Base-by-base conservation (phyloP, 164 flowering plant genomes). In the Chimonanthus salicifolius region DNA sequence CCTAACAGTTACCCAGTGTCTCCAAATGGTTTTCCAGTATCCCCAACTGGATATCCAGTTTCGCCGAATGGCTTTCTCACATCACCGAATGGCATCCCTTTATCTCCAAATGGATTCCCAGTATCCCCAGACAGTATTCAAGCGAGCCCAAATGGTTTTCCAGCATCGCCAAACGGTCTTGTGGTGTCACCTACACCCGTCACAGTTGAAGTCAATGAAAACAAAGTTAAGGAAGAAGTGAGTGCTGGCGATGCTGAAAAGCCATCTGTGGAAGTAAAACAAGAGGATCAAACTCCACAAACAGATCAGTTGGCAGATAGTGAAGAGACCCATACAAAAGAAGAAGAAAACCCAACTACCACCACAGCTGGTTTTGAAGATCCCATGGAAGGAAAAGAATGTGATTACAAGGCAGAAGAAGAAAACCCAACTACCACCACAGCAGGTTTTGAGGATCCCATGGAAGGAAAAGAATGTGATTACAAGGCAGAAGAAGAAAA, bases 1-100 rank as follows among this genome's bases (percentile, higher is more conserved):
- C 72, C 76, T 10, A 90, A 85, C 80, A 87, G 92, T 65, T 87
- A 74, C 75, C 84, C 91, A 47, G 76, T 66, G 49, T 63, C 85
- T 74, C 84, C 90, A 73, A 85, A 91, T 77, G 89, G 88, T 16
- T 78, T 68, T 71, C 71, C 84, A 20, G 78, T 79, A 58, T 74
- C 91, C 11, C 79, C 88, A 67, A 81, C 82, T 79, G 87, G 85
- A 48, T 13, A 72, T 58, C 75, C 76, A 20, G 64, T 75, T 5
- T 74, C 88, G 6, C 82, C 87, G 13, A 80, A 84, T 77, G 83
- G 84, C 16, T 75, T 72, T 49, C 77, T 85, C 3, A 11, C 81
- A 18, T 75, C 89, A 3, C 81, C 85, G 47, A 84, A 85, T 80
- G 87, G 87, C 7, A 68, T 80, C 60, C 83, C 82, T 8, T 68